Base-by-base conservation (phyloP, 2,329 filamentous ascomycete species). In the Talaromyces sp. region DNA sequence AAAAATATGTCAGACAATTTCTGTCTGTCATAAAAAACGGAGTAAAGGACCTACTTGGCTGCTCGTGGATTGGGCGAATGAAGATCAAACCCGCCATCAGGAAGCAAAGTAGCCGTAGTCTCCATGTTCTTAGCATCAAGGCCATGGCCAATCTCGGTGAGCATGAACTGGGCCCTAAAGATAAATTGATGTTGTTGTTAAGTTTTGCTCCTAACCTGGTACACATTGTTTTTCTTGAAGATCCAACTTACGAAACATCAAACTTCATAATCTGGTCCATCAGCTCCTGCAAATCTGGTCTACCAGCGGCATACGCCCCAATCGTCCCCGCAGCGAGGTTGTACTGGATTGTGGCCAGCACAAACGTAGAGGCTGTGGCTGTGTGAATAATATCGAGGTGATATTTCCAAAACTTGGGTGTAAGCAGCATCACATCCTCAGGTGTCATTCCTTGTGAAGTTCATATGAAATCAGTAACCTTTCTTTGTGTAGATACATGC, bases 341-440 rank as follows among this genome's bases (percentile, higher is more conserved):
- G 44, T 59, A 64, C 8, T 69, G 68, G 9, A 68, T 67, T 10
- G 60, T 66, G 5, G 67, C 53, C 3, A 65, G 50, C 10, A 60
- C 66, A 52, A 90, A 50, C 96, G 92, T 92, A 91, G 96, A 79
- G 92, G 89, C 65, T 96, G 96, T 73, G 92, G 96, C 80, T 91
- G 96, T 66, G 93, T 96, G 75, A 92, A 96, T 57, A 28, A 63
- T 10, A 30, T 63, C 61, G 1, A 36, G 23, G 28, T 63, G 61
- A 2, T 56, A 30, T 36, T 63, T 50, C 57, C 57, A 63, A 10
- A 63, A 63, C 23, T 63, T 63, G 12, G 61, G 61, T n/a, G 57
- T 47, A 40, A 63, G 57, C 5, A 42, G 34, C 42, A 60, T 28
- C n/a, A 63, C 54, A 56, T 63, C 61, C 30, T 63, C 34, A 9